Percentiles rank a stretch among this genome's conserved stretches.
phyloP scores from a whole-genome alignment of 306 rosid genomes.

The Leucaena leucocephala region DNA sequence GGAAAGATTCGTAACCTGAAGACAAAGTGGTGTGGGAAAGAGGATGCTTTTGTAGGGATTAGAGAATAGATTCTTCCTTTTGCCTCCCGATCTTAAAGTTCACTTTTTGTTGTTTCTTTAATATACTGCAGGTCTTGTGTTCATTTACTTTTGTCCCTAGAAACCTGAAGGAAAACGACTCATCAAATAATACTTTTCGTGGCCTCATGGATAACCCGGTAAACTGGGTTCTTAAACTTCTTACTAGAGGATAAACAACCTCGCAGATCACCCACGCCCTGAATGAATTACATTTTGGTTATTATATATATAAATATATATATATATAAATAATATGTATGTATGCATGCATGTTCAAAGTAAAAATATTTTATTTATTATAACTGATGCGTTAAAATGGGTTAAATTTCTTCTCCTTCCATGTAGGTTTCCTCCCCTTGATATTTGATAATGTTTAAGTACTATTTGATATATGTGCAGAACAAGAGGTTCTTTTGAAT shows the following conservation, averaged over 20 bases:
- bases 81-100: conserved; percentile 49
- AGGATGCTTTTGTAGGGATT: conserved; percentile 33
- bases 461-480: background rate
- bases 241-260: no score
- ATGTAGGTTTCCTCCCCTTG: background rate
- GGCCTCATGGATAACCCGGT: conserved; percentile 36
- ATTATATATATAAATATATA: no score
- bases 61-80: conserved; percentile 81
- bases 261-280: no score
- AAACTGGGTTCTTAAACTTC: background rate
- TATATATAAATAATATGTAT: no score
- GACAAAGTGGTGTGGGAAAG: conserved; percentile 31
- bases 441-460: background rate
- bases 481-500: background rate
- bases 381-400: background rate
- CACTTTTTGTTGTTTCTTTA: conserved; percentile 30
- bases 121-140: background rate
- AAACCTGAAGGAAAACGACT: conserved; percentile 16
- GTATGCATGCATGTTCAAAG: no score
- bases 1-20: conserved; percentile 66
- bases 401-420: background rate
- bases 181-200: conserved; percentile 49
- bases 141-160: conserved; percentile 28
- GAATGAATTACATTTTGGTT: no score
- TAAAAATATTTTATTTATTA: background rate